These are phyloP conservation scores for Penicillium hesseltinei DNA, from an alignment of 2,329 filamentous ascomycete genomes.

Conservation along the genomic window DNA sequence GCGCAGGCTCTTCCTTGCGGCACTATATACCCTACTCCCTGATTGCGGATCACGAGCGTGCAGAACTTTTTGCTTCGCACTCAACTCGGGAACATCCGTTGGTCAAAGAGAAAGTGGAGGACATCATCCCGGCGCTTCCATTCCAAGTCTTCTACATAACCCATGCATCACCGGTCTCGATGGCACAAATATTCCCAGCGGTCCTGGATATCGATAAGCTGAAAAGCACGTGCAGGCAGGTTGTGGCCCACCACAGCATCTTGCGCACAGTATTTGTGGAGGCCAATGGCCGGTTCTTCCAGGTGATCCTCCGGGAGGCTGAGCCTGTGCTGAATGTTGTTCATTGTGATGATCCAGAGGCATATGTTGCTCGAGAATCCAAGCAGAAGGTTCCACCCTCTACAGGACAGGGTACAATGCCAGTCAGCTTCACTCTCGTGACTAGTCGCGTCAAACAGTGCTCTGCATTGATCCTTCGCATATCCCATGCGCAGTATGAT, in stretches of 20 bases:
- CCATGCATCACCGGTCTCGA: background rate
- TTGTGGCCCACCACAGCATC: slow-evolving; percentile 8
- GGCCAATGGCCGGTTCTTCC: background rate
- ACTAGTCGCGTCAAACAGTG: background rate
- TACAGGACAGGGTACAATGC: background rate
- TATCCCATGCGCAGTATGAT: slow-evolving; percentile 10
- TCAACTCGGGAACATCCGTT: background rate
- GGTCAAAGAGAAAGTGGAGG: background rate
- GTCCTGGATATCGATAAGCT: background rate
- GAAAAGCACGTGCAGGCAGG: background rate
- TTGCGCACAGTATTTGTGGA: slow-evolving; percentile 11
- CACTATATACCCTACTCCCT: background rate
- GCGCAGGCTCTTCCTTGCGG: background rate
- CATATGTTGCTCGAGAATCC: background rate
- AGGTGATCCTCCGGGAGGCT: slow-evolving; percentile 6
- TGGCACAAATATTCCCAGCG: background rate
- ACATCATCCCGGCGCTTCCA: background rate
- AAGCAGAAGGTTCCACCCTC: background rate
- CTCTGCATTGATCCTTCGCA: background rate
- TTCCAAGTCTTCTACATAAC: background rate
- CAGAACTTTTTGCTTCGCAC: background rate
- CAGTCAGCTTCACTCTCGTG: background rate
- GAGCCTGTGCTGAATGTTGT: slow-evolving; percentile 2
- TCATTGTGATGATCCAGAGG: slow-evolving; percentile 5
- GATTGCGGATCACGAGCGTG: background rate